A percentile compares a stretch with the other conserved stretches of the same genome.
These are phyloP conservation scores for Trichophyton equinum DNA, from an alignment of 2,329 filamentous ascomycete species.

Conservation along the genomic window DNA sequence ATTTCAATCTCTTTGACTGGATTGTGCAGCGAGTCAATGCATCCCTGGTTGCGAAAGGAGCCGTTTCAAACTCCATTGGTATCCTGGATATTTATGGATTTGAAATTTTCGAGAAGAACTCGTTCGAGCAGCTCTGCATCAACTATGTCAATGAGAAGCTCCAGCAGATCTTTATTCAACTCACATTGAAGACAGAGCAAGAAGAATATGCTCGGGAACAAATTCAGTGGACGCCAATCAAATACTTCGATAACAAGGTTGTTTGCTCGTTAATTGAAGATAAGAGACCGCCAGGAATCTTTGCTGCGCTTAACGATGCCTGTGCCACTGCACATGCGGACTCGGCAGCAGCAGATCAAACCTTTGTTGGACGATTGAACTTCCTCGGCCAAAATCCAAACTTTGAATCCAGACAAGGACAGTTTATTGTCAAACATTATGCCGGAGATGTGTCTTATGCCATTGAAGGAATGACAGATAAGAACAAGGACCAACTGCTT, in stretches of 20 bases:
- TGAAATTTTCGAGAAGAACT: constrained; percentile 98
- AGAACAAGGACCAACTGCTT: constrained; percentile 95
- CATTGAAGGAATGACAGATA: constrained; percentile 94
- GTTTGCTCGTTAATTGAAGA: constrained; percentile 96
- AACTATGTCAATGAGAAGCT: constrained; percentile 99
- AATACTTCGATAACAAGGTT: constrained; percentile 98
- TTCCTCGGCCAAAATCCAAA: constrained; percentile 78
- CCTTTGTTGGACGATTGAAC: constrained; percentile 87
- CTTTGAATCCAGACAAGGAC: constrained; percentile 80
- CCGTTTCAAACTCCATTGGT: constrained; percentile 73
- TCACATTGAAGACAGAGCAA: constrained; percentile 92
- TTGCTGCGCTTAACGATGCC: constrained; percentile 92
- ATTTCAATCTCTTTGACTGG: constrained; percentile 97
- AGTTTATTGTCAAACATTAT: constrained; percentile 98
- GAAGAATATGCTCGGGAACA: constrained; percentile 93
- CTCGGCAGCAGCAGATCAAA: constrained; percentile 83
- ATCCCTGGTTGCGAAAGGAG: constrained; percentile 66
- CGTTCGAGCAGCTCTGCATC: constrained; percentile 97
- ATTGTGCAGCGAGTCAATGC: constrained; percentile 87
- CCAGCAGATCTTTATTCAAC: constrained; percentile 97
- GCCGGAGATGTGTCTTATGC: constrained; percentile 93
- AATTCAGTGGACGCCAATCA: constrained; percentile 98
- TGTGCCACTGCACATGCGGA: constrained; percentile 98
- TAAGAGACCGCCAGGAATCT: constrained; percentile 76
- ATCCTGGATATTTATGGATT: constrained; percentile 99